Evolutionary conservation across 495 filamentous ascomycete genomes (phyloP).

Genomic region (Lophium mytilinum): DNA sequence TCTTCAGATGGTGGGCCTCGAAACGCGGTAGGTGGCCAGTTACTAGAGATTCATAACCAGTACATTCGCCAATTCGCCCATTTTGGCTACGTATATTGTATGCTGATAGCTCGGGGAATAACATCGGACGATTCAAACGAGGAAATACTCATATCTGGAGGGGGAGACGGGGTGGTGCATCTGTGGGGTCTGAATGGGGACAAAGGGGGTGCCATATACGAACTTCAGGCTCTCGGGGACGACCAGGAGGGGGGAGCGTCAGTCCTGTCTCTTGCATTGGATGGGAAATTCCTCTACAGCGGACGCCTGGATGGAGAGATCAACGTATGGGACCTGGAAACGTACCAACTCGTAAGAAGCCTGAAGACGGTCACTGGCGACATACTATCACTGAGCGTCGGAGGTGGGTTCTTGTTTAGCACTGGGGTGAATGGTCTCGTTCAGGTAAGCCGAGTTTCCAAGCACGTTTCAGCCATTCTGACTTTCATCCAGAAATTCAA

Average conservation of each 20-base stretch:
- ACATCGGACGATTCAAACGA: constrained; percentile 53
- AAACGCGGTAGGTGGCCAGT: constrained; percentile 46
- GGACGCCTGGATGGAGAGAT: constrained; percentile 84
- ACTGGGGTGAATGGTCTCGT: constrained; percentile 71
- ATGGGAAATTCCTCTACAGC: constrained; percentile 83
- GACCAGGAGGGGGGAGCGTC: constrained; percentile 57
- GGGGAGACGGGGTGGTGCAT: constrained; percentile 89
- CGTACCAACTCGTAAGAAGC: constrained; percentile 76
- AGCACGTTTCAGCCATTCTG: neutral
- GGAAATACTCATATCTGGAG: constrained; percentile 80
- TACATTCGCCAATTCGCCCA: constrained; percentile 86
- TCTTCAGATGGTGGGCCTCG: constrained; percentile 29
- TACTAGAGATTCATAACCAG: constrained; percentile 73
- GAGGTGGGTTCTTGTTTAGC: constrained; percentile 75
- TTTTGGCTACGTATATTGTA: constrained; percentile 91
- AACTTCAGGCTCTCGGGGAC: constrained; percentile 61
- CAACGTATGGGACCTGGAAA: constrained; percentile 96
- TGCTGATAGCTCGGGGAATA: constrained; percentile 67
- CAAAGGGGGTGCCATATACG: constrained; percentile 45
- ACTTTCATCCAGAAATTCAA: constrained; percentile 59
- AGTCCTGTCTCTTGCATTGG: constrained; percentile 72
- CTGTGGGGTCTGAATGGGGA: constrained; percentile 64
- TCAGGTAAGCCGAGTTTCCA: constrained; percentile 50
- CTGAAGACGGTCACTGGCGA: constrained; percentile 75
- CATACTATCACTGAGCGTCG: constrained; percentile 76